Conservation (phyloP, 176 grass and related monocot genomes). For the Musa troglodytarum region DNA sequence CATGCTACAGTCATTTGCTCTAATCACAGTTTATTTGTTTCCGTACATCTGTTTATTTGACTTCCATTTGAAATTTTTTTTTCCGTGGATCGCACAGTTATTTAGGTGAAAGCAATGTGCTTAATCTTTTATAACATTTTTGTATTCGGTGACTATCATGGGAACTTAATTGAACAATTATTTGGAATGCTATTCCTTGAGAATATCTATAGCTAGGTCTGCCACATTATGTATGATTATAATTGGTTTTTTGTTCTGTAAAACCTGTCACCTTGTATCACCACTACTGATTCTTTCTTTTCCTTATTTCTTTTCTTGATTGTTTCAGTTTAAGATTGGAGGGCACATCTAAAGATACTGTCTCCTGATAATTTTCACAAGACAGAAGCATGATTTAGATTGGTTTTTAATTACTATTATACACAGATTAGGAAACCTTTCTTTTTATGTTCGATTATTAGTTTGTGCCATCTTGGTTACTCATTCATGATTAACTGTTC, state of each 20-base stretch:
- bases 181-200: background rate
- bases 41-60: too few relatives aligned
- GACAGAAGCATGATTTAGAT: conserved; percentile 38
- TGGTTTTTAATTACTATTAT: background rate
- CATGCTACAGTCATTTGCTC: too few relatives aligned
- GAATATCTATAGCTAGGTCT: background rate
- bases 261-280: background rate
- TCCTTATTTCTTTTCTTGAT: background rate
- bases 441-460: too few relatives aligned
- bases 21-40: too few relatives aligned
- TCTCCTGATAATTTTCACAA: conserved; percentile 47
- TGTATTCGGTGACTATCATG: background rate
- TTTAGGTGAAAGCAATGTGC: too few relatives aligned
- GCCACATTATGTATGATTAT: background rate
- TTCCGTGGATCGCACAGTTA: too few relatives aligned
- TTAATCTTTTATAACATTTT: background rate
- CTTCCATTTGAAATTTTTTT: too few relatives aligned
- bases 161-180: background rate
- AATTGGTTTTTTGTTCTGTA: background rate
- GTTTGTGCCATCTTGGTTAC: too few relatives aligned
- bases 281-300: background rate
- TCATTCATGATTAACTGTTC: too few relatives aligned
- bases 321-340: conserved; percentile 59
- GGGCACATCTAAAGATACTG: conserved; percentile 54
- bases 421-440: too few relatives aligned